Conservation (phyloP, 805 yeast genomes). For the Candida berthetii region DNA sequence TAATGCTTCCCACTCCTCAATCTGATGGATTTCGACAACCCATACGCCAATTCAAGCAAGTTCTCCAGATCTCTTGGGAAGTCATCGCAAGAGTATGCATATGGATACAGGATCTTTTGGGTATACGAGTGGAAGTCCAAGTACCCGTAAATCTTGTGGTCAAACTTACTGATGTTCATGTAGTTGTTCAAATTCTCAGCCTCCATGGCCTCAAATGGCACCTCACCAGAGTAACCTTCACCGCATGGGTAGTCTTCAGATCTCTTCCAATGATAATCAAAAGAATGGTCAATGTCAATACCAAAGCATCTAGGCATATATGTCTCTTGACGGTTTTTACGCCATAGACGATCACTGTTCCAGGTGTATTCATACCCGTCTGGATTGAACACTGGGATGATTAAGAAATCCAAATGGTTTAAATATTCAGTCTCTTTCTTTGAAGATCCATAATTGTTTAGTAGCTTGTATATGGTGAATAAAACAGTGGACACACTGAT, state of each 20-base stretch:
- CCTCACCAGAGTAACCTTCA: constrained; percentile 77
- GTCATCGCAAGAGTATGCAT: constrained; percentile 70
- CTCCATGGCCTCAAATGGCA: constrained; percentile 62
- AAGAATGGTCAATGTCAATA: constrained; percentile 82
- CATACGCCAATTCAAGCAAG: constrained; percentile 74
- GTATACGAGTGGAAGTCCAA: constrained; percentile 83
- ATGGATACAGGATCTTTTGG: constrained; percentile 77
- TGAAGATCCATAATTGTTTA: constrained; percentile 36
- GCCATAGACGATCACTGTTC: constrained; percentile 78
- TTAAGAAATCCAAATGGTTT: constrained; percentile 59
- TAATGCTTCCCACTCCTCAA: constrained; percentile 57
- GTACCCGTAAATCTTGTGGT: constrained; percentile 66
- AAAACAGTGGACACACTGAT: constrained; percentile 66
- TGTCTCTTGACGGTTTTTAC: constrained; percentile 81
- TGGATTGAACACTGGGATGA: constrained; percentile 83
- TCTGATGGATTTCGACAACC: constrained; percentile 69
- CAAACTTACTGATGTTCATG: constrained; percentile 32
- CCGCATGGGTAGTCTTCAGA: constrained; percentile 69
- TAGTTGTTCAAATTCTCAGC: constrained; percentile 42
- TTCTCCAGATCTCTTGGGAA: constrained; percentile 78
- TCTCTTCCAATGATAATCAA: constrained; percentile 64
- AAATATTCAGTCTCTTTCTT: constrained; percentile 39
- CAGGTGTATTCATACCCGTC: constrained; percentile 88
- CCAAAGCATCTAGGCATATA: constrained; percentile 66
- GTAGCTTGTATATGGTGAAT: constrained; percentile 43